Base-by-base conservation (phyloP, 2,329 filamentous ascomycete species). In the Hymenoscyphus fructigenus region DNA sequence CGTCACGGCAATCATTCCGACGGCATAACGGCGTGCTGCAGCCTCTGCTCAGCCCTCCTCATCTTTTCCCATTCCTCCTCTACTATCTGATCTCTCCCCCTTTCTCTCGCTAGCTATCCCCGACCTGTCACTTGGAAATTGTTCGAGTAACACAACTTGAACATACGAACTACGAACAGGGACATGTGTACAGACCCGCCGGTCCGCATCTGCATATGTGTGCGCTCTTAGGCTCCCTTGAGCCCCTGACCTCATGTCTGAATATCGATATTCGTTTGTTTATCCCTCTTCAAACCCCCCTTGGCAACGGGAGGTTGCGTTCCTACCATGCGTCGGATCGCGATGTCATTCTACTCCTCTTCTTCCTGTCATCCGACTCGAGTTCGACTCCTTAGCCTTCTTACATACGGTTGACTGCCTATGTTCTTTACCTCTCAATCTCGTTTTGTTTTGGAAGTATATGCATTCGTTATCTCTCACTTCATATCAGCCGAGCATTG, bases 241-340 rank as follows among this genome's bases (percentile, higher is more conserved):
- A 50, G n/a, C 26, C 44, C 44, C 44, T 50, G 44, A 50, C 44
- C 44, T 50, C 44, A 23, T 50, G 44, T 50, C 44, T 50, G 4
- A 23, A 50, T 50, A 50, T 50, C 44, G 20, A 50, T 20, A 50
- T 26, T 50, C 44, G 26, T 50, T 47, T 12, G 44, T 5, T 50
- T 15, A 50, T 12, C 44, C 44, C 20, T 23, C 20, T 50, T 23
- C 10, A 26, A 15, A 23, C 20, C 3, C n/a, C 44, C 44, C 44
- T 50, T 50, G 44, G 44, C 44, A 50, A 50, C 44, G 44, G 44
- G 44, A 50, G n/a, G n/a, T 26, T 50, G 20, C 20, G n/a, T 50
- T 50, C 20, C 9, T 36, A 36, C 34, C 34, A 50, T 50, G 44
- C 44, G 44, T 50, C 44, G 44, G 44, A 50, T 50, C 44, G 44